Evolutionary conservation across 345 rosid species (phyloP), one percentile per base, ranked within the genome.

Genomic region (Turnera subulata): DNA sequence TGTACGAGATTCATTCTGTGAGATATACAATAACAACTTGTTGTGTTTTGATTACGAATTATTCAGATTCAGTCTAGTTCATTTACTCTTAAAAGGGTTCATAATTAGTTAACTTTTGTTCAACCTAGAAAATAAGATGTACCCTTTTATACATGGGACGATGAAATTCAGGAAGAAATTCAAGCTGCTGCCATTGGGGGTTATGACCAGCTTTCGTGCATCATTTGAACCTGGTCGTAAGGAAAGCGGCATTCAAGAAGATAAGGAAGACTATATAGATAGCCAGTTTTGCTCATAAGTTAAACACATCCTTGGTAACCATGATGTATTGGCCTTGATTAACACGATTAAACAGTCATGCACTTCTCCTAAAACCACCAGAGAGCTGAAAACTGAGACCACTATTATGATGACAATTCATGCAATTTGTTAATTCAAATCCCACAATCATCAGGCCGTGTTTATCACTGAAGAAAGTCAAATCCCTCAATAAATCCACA

Each of bases 141-240:
- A n/a, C n/a, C n/a, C n/a, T n/a, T n/a, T n/a, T n/a, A n/a, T n/a
- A n/a, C n/a, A n/a, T n/a, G n/a, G n/a, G n/a, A n/a, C n/a, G n/a
- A n/a, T n/a, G n/a, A n/a, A n/a, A n/a, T n/a, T n/a, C n/a, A n/a
- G n/a, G n/a, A n/a, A n/a, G 80, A 92, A 89, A 73, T 89, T 84
- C 80, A 92, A 76, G 84, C 87, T 86, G 48, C 88, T 84, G 64
- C 84, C 95, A 5, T 74, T 71, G 0, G 89, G 78, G n/a, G 78
- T 80, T 74, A 82, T 84, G 38, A 74, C 96, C 74, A 86, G 50
- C 57, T 76, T 84, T 13, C 66, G 72, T 6, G 84, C 89, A 56
- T 89, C 84, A 59, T 78, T 73, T 32, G 91, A 83, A 60, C 89
- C 98, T 92, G 61, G 29, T 68, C 46, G 33, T 58, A 32, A 33